phyloP scores from a whole-genome alignment of 2,329 filamentous ascomycete species.

The Colletotrichum phormii region DNA sequence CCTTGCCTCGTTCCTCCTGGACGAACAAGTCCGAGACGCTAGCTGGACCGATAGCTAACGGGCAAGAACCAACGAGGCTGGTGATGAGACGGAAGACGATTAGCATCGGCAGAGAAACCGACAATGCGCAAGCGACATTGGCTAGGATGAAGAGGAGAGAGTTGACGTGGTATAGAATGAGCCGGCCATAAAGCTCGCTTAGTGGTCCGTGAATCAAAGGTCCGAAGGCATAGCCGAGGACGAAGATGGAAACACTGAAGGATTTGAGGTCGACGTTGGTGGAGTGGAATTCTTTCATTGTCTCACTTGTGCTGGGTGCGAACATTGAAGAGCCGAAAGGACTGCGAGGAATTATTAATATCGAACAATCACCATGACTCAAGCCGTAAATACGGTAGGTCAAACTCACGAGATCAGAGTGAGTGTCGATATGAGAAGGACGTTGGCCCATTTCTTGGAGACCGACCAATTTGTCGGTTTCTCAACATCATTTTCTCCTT shows the following conservation, averaged over 20 bases:
- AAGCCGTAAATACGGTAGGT: no score
- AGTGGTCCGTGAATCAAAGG: slow-evolving; percentile 60
- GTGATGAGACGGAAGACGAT: slow-evolving; percentile 63
- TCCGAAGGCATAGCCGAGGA: slow-evolving; percentile 64
- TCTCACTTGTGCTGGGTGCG: neutral
- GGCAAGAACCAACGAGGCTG: slow-evolving; percentile 64
- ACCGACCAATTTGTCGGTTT: neutral
- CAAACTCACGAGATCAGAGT: neutral
- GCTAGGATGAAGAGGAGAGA: slow-evolving; percentile 52
- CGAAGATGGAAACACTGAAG: slow-evolving; percentile 51
- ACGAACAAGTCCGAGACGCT: slow-evolving; percentile 53
- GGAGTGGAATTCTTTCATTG: neutral
- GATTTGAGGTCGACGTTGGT: neutral
- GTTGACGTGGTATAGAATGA: slow-evolving; percentile 55
- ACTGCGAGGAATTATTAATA: neutral
- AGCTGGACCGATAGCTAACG: slow-evolving; percentile 65
- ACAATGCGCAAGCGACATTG: slow-evolving; percentile 53
- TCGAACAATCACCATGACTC: neutral
- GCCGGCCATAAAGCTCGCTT: slow-evolving; percentile 60
- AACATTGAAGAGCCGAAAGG: neutral
- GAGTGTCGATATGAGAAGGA: neutral
- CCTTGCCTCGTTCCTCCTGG: slow-evolving; percentile 51
- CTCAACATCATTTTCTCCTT: neutral
- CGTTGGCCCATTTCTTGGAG: neutral
- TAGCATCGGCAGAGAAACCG: slow-evolving; percentile 52